Evolutionary conservation across 352 stramenopile genomes (phyloP), one percentile per base, ranked within the genome.

Genomic region (Globisporangium takayamanum): DNA sequence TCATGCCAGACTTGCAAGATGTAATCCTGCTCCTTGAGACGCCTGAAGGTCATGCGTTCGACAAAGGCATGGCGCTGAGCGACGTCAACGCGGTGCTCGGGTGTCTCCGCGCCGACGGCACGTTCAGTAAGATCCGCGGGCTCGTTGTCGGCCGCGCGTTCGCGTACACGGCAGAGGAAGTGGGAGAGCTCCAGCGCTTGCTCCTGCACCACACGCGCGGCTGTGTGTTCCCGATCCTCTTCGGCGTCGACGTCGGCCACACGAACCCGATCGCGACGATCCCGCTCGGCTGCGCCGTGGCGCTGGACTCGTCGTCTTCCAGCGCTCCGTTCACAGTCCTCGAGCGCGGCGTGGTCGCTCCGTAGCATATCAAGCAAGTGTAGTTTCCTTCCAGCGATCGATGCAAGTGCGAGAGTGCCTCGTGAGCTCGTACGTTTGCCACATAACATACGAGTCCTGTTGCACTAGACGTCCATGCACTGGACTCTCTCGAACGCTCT

Each of bases 181-280:
- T 82, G 15, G 39, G 7, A 7, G 77, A 87, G 64, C 60, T 87
- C 6, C 65, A 81, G 42, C 63, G 71, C 2, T 63, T 87, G 8
- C 52, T 89, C 25, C 41, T 65, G 47, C 79, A 84, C 63, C 79
- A 86, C 66, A 87, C 76, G 22, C 64, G 74, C 12, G 73, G 47
- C 51, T 65, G 48, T 2, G 62, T 15, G 20, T 87, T 84, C 57
- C 79, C 77, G 30, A 83, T 87, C 56, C 36, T 86, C 5, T 87
- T 86, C 63, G 76, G 76, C 49, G 56, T 86, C 26, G 76, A 88
- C 53, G 68, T 66, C 10, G 70, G 76, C 4, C 72, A 87, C 62
- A 86, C 80, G 11, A 81, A 85, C 75, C 79, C 75, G 5, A 69
- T 84, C 42, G 63, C 69, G 22, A 88, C 75, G 5, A 69, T 84